Evolutionary conservation across 495 filamentous ascomycete species (phyloP), one percentile per base, ranked within the genome.

Genomic region (Xylaria scruposa): DNA sequence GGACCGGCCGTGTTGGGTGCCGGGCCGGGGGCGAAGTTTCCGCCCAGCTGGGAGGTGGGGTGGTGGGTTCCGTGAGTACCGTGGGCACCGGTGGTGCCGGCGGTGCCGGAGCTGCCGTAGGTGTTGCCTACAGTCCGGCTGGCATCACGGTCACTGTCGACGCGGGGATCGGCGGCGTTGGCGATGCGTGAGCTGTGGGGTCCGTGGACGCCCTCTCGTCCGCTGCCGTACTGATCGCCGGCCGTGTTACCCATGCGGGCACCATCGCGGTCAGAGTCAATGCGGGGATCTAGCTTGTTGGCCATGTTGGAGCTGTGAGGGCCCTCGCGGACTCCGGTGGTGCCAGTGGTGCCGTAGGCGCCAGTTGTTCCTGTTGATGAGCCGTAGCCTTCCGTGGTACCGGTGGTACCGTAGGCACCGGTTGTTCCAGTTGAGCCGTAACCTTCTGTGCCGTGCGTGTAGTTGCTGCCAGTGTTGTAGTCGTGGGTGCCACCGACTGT

Each of bases 281-380:
- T 78, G 40, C 84, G 78, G 21, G 87, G 87, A 60, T 88, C 82
- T 75, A 73, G 68, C 76, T 88, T 88, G 81, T 91, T 91, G 65
- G 85, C 81, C 17, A 89, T 29, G 74, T 86, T 83, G 63, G 83
- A 88, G 65, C 74, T 75, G 80, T 89, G 88, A 7, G 87, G 84
- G 5, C 86, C 86, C 66, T 80, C 72, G n/a, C 67, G 67, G 15
- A 5, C 36, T 4, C 67, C 67, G 15, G 67, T 53, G 9, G 29
- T 21, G 26, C 56, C 44, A 0, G 54, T 65, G 7, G 31, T n/a
- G 12, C 68, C 68, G 24, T 21, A 46, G 19, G 58, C 46, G 19
- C 69, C 69, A 24, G 68, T 58, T 2, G 65, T 65, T 61, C 64
- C 53, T 13, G 74, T 49, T 8, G 47, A 51, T 26, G 66, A 62